These are phyloP conservation scores for Metschnikowia noctiluminum DNA, from an alignment of 805 yeast genomes.

Conservation along the genomic window DNA sequence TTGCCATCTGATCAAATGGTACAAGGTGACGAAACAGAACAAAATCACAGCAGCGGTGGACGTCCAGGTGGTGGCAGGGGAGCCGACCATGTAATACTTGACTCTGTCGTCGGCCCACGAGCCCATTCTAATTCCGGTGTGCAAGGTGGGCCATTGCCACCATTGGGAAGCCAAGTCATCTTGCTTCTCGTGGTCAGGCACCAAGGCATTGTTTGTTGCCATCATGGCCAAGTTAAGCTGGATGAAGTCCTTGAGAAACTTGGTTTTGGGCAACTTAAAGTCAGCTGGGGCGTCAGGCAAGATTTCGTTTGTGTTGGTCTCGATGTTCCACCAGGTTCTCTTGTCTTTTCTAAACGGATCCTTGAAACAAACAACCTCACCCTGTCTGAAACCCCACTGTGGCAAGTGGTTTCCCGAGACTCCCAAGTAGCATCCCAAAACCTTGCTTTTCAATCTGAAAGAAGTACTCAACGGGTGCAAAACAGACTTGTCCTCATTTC, in stretches of 20 bases:
- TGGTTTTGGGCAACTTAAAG: conserved; percentile 57
- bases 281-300: conserved; percentile 59
- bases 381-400: conserved; percentile 97
- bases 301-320: conserved; percentile 57
- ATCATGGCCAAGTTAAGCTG: conserved; percentile 76
- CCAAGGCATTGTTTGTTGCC: conserved; percentile 78
- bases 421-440: conserved; percentile 78
- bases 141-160: conserved; percentile 81
- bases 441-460: conserved; percentile 68
- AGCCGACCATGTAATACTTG: conserved; percentile 66
- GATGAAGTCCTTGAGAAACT: conserved; percentile 64
- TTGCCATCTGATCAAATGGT: conserved; percentile 56
- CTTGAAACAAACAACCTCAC: conserved; percentile 83
- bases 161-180: conserved; percentile 71
- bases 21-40: conserved; percentile 46
- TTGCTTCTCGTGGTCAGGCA: conserved; percentile 68
- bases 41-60: conserved; percentile 58
- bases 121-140: conserved; percentile 72
- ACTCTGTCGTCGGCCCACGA: conserved; percentile 57
- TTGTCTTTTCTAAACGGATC: conserved; percentile 69
- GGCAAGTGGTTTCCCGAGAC: conserved; percentile 83
- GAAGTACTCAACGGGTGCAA: conserved; percentile 83
- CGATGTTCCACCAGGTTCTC: conserved; percentile 88
- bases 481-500: conserved; percentile 47
- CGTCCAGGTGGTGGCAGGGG: conserved; percentile 69